Base-by-base conservation (phyloP, 805 yeast species). In the Wickerhamomyces silvicola region DNA sequence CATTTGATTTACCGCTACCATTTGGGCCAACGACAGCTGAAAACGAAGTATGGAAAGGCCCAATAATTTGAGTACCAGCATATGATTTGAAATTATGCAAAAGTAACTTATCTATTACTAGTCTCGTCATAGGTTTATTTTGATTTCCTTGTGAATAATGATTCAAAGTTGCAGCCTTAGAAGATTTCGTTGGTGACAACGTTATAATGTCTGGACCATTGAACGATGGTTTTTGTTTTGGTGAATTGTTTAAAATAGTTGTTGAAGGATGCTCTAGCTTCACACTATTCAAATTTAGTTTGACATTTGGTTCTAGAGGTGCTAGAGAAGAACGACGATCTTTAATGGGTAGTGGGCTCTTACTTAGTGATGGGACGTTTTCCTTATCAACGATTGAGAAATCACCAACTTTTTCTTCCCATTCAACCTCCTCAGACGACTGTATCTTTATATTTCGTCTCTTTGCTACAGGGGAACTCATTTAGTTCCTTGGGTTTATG, bases 1-100 rank as follows among this genome's bases (percentile, higher is more conserved):
- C 97, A 52, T 94, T 92, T 11, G 97, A 88, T 59, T 92, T 92
- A 3, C 99, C 99, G 10, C 95, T 82, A 7, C 99, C 99, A 56
- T 92, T 92, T 5, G 98, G 98, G 0, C 99, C 99, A 10, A 92
- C 97, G 9, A 92, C 94, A 0, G 99, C 97, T 9, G 95, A 84
- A 51, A 92, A 94, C 5, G 94, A 85, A 22, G 88, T 61, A 48
- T 92, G 82, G 57, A 92, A 92, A 0, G 99, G 99, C 0, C 99
- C 99, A 31, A 92, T 83, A 6, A 75, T 74, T 59, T 92, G 97
- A 12, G 70, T 63, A 0, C 98, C 98, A 1, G 97, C 97, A 54
- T 92, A 92, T 0, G 97, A 87, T 54, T 92, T 92, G 71, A 92
- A 92, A 54, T 92, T 82, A 2, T 79, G 78, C 25, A 94, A 65